Conservation (phyloP, 2,329 filamentous ascomycete species). For the Colletotrichum sidae region DNA sequence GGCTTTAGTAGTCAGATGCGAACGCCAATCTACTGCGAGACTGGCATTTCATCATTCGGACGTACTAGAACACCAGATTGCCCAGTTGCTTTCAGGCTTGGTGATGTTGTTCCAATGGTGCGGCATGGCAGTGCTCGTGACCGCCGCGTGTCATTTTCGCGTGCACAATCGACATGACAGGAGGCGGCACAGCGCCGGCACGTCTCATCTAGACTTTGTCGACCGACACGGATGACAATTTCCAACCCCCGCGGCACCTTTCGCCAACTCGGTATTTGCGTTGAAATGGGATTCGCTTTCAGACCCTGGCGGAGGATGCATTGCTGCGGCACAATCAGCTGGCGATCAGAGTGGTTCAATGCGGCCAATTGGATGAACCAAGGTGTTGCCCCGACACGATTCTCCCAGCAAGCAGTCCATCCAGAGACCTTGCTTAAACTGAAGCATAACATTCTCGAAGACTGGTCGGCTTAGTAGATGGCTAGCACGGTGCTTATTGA, state of each 20-base stretch:
- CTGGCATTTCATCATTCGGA: not conserved
- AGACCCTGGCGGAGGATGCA: not conserved
- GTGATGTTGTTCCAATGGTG: constrained; percentile 8
- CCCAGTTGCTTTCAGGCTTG: no score
- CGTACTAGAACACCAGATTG: no score
- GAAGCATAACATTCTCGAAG: no score
- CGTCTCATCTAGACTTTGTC: not conserved
- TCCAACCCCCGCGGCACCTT: constrained; percentile 3
- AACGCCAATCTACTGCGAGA: not conserved
- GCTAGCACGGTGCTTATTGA: no score
- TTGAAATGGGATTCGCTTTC: constrained; percentile 13
- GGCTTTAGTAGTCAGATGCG: not conserved
- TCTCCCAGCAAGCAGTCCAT: constrained; percentile 16
- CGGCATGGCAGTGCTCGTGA: constrained; percentile 3
- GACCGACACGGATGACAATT: not conserved
- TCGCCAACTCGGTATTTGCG: constrained; percentile 1
- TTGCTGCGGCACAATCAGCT: constrained; percentile 10
- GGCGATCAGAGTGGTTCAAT: constrained; percentile 11
- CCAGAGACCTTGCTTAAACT: not conserved
- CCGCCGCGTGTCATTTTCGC: not conserved
- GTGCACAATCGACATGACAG: constrained; percentile 2
- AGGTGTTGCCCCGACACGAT: constrained; percentile 1
- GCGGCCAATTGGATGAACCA: constrained; percentile 19
- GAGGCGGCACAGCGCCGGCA: constrained; percentile 28
- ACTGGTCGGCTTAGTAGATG: no score